Base-by-base conservation (phyloP, 495 filamentous ascomycete genomes). In the Pyrenula massariospora region DNA sequence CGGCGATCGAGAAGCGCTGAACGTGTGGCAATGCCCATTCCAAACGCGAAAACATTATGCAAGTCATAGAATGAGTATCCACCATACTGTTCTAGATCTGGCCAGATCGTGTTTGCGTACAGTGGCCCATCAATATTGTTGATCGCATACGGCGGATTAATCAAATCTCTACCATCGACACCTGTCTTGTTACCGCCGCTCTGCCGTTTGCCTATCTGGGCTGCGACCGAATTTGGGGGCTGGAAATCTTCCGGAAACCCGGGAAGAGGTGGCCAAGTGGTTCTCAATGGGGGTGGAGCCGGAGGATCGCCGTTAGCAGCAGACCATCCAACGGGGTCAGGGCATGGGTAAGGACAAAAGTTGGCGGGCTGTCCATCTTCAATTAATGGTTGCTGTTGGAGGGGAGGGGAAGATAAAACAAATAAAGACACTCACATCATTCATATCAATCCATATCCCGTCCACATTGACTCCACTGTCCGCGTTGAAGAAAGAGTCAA, bases 1-100 rank as follows among this genome's bases (percentile, higher is more conserved):
- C 86, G 83, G 25, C 88, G 80, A 25, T 73, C 66, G 10, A 81
- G 69, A 87, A 95, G 87, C 10, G 88, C 85, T 2, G 76, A 64
- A 56, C 81, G 75, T 21, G 83, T 86, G 1, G 80, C 70, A 10
- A 77, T 70, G 24, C 80, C 83, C 90, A 95, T 95, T 87, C 93
- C 88, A 10, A 80, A 83, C 48, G 89, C 90, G 66, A 88, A 93
- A 11, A 95, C 68, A 64, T 95, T 95, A 68, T 95, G 90, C 1
- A 82, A 84, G 59, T 89, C 90, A 63, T 91, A 92, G 57, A 10
- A 42, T 56, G 19, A 56, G 24, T 42, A 42, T 24, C 63, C 61
- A 24, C 58, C 56, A 25, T 58, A 56, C 21, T 62, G 59, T 25
- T 52, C 57, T 15, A 42, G 31, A 42, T 42, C 31, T 3, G 61